Evolutionary conservation across 768 basidiomycete species (phyloP).

Genomic region (Phaeolepiota aurea): DNA sequence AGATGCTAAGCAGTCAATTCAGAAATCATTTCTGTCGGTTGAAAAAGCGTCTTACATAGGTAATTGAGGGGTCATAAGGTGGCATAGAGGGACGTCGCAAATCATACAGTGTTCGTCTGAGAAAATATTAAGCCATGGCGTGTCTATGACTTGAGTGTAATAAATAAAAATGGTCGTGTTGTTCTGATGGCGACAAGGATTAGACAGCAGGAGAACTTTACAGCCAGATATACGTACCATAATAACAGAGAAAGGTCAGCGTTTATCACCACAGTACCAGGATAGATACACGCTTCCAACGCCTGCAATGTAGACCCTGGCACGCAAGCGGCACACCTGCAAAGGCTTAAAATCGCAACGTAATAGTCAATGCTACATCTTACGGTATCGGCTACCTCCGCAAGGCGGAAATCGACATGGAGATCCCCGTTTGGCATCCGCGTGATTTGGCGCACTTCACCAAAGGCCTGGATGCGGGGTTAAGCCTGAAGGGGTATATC

Average conservation of each 20-base stretch:
- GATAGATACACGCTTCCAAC: slow-evolving; percentile 76
- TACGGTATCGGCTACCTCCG: slow-evolving; percentile 78
- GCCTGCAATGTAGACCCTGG: slow-evolving; percentile 63
- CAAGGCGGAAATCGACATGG: slow-evolving; percentile 65
- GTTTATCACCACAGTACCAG: slow-evolving; percentile 55
- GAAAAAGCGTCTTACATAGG: no score
- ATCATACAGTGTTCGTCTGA: no score
- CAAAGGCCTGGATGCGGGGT: slow-evolving; percentile 45
- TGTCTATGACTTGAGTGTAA: no score
- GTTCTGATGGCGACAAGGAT: no score
- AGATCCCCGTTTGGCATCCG: slow-evolving; percentile 73
- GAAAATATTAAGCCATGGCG: no score
- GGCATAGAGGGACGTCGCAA: no score
- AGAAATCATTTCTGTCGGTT: no score
- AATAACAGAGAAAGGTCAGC: slow-evolving; percentile 12
- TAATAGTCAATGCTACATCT: slow-evolving; percentile 14
- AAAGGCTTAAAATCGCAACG: slow-evolving; percentile 4
- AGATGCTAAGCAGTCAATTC: no score
- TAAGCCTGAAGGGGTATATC: not conserved
- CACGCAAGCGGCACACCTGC: slow-evolving; percentile 73
- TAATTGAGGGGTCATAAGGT: no score
- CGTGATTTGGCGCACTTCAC: slow-evolving; percentile 64
- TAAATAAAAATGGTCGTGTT: no score
- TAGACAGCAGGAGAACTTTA: no score
- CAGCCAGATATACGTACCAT: no score